Evolutionary conservation across 805 yeast genomes (phyloP), one percentile per base, ranked within the genome.

Genomic region (Teunomyces barrocoloradensis): DNA sequence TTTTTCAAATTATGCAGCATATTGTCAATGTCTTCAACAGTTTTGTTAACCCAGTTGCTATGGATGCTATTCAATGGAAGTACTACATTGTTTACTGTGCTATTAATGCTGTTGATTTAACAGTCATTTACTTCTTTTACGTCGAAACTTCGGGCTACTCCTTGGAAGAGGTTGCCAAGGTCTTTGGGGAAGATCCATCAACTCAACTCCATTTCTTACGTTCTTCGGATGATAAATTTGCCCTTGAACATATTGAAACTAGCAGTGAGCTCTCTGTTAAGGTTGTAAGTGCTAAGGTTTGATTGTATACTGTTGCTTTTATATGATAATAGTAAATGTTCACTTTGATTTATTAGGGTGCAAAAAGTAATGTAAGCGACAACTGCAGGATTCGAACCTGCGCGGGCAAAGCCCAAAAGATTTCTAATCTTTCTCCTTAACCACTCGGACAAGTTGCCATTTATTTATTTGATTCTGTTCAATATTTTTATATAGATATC

Each of bases 401-500:
- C 74, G 75, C 74, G 75, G 74, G 75, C 74, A 62, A 54, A 69
- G 73, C 75, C 74, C 75, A 69, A 70, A 69, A 70, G 75, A 69
- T 69, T 70, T 70, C 74, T 63, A 70, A 66, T 69, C 74, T 69
- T 69, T 69, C 74, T 69, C 74, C 75, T 69, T 69, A 69, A 69
- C 74, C 74, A 60, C 73, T 69, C 74, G 73, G 74, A 68, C 73
- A 69, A 68, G 73, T 68, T 68, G 73, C 73, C 74, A 39, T 18
- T 4, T 7, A 21, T 36, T 6, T 20, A 35, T 2, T 10, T 20
- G 23, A 1, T 21, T 21, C 1, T 21, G 23, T 21, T 21, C 23
- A 21, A 6, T 21, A 15, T 11, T 12, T 7, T 18, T 4, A 18
- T 5, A 5, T n/a, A 13, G 33, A n/a, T 29, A 12, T n/a, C 13